Evolutionary conservation across 2,329 filamentous ascomycete species (phyloP).

Genomic region (Colletotrichum orchidophilum): DNA sequence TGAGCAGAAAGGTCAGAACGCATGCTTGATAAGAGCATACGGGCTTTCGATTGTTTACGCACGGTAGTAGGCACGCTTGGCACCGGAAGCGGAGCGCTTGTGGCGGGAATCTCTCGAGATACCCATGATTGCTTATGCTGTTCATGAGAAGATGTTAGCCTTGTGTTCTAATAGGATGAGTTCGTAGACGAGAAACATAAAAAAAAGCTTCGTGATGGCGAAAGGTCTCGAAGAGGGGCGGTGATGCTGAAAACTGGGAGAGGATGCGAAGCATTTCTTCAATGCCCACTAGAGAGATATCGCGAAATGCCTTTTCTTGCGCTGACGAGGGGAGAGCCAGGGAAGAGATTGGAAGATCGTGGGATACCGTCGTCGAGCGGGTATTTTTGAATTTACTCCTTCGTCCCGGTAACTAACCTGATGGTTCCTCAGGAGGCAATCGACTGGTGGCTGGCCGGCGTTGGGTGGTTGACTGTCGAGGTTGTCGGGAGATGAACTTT

Average conservation of each 20-base stretch:
- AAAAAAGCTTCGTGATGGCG: background rate
- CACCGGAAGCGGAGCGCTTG: slow-evolving; percentile 99
- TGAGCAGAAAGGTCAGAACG: slow-evolving; percentile 75
- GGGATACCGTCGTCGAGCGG: background rate
- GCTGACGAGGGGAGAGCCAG: background rate
- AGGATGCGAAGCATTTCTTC: background rate
- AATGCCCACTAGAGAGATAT: slow-evolving; percentile 15
- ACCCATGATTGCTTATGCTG: slow-evolving; percentile 91
- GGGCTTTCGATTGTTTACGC: slow-evolving; percentile 74
- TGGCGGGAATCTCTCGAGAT: slow-evolving; percentile 99
- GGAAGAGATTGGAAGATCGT: slow-evolving; percentile 2
- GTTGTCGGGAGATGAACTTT: slow-evolving; percentile 32
- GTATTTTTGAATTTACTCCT: background rate
- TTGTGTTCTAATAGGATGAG: background rate
- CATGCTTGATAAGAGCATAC: slow-evolving; percentile 68
- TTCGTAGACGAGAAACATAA: background rate
- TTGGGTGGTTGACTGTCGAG: slow-evolving; percentile 32
- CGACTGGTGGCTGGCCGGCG: slow-evolving; percentile 29
- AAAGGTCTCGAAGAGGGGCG: background rate
- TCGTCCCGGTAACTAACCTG: slow-evolving; percentile 30
- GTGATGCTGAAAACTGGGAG: background rate
- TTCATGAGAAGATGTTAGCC: slow-evolving; percentile 41
- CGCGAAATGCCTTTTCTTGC: slow-evolving; percentile 23
- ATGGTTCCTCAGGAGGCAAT: slow-evolving; percentile 32
- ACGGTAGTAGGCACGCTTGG: slow-evolving; percentile 95